Evolutionary conservation across 176 grass and related monocot species (phyloP).

Genomic region (Alloteropsis semialata): DNA sequence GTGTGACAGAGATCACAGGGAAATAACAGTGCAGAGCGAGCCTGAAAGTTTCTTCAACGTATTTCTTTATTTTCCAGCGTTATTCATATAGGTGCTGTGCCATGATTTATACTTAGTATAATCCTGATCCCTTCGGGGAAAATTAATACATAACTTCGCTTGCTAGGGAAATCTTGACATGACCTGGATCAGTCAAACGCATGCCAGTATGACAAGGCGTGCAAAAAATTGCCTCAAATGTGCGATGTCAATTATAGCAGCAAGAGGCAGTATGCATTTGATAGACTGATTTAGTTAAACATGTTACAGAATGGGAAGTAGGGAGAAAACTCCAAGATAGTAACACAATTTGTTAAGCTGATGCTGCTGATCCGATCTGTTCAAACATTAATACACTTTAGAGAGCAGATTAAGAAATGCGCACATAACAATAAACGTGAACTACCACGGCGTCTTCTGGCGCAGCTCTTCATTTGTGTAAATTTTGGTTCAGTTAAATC

Average conservation of each 20-base stretch:
- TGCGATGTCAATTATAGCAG: background rate
- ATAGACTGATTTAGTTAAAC: background rate
- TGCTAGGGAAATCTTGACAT: background rate
- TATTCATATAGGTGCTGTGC: no score
- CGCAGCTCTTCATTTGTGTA: background rate
- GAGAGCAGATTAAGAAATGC: background rate
- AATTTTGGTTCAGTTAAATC: background rate
- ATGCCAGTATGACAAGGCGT: background rate
- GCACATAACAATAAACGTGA: background rate
- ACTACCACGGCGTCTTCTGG: background rate
- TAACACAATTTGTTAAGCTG: background rate
- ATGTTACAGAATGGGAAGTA: no score
- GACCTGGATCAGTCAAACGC: background rate
- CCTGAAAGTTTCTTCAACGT: no score
- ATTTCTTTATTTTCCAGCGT: no score
- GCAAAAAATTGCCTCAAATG: background rate
- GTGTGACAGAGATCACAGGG: no score
- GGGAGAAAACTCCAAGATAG: no score
- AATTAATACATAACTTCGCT: background rate
- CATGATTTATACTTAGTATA: no score
- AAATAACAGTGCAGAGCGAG: no score
- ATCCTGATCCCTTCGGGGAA: no score
- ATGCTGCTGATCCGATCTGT: background rate
- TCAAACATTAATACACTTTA: background rate
- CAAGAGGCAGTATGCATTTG: background rate